Conservation (phyloP, 2,329 filamentous ascomycete species). For the Cladosporium cucumerinum region DNA sequence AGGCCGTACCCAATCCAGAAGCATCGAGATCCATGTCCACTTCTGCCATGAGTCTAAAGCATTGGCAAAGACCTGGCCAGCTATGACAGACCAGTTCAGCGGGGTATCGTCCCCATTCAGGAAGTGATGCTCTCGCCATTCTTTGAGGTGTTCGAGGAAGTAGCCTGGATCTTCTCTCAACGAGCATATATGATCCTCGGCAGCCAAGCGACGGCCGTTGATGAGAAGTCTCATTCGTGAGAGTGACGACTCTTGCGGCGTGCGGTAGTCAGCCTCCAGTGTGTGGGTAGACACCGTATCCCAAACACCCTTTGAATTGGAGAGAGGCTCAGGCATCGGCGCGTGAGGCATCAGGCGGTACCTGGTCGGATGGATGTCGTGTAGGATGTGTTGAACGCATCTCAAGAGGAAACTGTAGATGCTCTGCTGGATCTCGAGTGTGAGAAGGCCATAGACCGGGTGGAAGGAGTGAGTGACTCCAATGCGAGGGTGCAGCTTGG, state of each 20-base stretch:
- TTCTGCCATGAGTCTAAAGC: neutral
- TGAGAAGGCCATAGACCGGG: slow-evolving; percentile 36
- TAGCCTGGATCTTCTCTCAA: slow-evolving; percentile 59
- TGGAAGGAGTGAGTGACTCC: neutral
- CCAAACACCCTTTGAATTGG: too few species aligned
- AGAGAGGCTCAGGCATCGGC: too few species aligned
- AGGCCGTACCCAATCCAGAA: too few species aligned
- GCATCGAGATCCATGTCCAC: too few species aligned
- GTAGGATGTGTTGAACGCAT: slow-evolving; percentile 49
- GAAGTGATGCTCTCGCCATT: slow-evolving; percentile 50
- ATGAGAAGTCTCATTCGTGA: too few species aligned
- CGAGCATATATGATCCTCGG: slow-evolving; percentile 54
- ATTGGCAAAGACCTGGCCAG: neutral
- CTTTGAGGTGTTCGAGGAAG: slow-evolving; percentile 46
- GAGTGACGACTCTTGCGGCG: too few species aligned
- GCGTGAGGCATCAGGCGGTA: too few species aligned
- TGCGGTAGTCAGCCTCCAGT: slow-evolving; percentile 52
- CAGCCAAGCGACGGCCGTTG: too few species aligned
- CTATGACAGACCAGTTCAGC: neutral
- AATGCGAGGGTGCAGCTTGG: too few species aligned
- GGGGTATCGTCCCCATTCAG: too few species aligned
- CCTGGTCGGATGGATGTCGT: too few species aligned
- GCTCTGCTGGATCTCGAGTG: slow-evolving; percentile 52
- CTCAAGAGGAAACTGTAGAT: slow-evolving; percentile 49
- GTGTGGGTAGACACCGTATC: too few species aligned